Conservation (phyloP, 2,329 filamentous ascomycete genomes). For the Cladosporium sp. region DNA sequence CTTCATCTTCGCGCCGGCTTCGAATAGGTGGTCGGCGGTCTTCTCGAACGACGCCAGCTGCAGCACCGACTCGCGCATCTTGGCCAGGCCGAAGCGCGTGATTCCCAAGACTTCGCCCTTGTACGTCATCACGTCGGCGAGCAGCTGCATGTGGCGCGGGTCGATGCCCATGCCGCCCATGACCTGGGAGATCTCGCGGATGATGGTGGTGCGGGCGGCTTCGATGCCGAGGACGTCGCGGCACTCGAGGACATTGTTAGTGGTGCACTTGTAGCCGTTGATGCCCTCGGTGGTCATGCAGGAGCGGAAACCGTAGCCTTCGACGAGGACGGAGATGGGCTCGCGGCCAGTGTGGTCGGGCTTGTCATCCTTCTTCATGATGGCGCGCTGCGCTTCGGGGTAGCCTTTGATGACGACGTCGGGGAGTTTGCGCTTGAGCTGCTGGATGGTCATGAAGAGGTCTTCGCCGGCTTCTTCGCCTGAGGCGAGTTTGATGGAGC, state of each 20-base stretch:
- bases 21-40: conserved; percentile 95
- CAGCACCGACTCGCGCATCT: conserved; percentile 92
- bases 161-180: conserved; percentile 97
- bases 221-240: conserved; percentile 89
- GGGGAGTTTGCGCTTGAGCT: conserved; percentile 79
- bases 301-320: conserved; percentile 85
- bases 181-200: conserved; percentile 81
- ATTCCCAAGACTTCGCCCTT: conserved; percentile 97
- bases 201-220: conserved; percentile 86
- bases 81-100: conserved; percentile 91
- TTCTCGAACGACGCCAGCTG: conserved; percentile 97
- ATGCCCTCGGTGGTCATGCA: conserved; percentile 96
- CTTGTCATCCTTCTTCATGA: conserved; percentile 77
- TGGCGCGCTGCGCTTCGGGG: conserved; percentile 78
- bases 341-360: conserved; percentile 66
- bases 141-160: conserved; percentile 93
- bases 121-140: conserved; percentile 98
- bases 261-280: conserved; percentile 70
- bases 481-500: conserved; percentile 39
- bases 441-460: conserved; percentile 76
- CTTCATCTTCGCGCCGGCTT: conserved; percentile 90
- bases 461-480: conserved; percentile 59
- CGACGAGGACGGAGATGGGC: conserved; percentile 67
- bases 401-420: conserved; percentile 88
- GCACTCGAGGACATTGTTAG: conserved; percentile 90